A percentile compares a stretch with the other conserved stretches of the same genome.
Evolutionary conservation across 768 basidiomycete species (phyloP).

Genomic region (Lactarius sp.): DNA sequence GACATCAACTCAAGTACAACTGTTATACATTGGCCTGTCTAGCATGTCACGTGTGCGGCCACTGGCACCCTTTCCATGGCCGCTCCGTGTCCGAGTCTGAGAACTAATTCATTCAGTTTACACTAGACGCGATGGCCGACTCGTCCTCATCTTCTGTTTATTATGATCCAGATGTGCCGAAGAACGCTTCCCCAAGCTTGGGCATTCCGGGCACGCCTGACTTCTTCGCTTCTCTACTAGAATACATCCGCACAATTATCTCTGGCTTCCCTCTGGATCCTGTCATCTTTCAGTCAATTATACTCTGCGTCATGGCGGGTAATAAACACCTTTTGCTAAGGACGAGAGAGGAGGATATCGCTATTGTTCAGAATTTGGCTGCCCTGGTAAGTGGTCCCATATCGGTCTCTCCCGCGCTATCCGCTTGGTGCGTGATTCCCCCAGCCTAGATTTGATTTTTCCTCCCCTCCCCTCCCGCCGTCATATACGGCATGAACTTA

Average conservation of each 20-base stretch:
- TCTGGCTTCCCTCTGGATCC: slow-evolving; percentile 56
- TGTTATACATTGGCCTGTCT: slow-evolving; percentile 2
- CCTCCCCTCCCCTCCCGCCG: neutral
- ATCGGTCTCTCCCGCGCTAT: neutral
- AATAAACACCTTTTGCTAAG: slow-evolving; percentile 61
- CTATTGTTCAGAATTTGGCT: slow-evolving; percentile 52
- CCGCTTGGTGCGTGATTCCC: neutral
- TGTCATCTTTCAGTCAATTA: slow-evolving; percentile 58
- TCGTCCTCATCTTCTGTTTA: slow-evolving; percentile 5
- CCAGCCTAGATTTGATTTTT: neutral
- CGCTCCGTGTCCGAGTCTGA: too few species aligned
- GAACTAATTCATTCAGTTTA: neutral
- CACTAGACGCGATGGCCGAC: slow-evolving; percentile 5
- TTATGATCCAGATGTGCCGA: slow-evolving; percentile 7
- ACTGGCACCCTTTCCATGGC: neutral
- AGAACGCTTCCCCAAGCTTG: neutral
- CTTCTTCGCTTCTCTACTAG: slow-evolving; percentile 36
- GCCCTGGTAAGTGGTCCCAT: slow-evolving; percentile 45
- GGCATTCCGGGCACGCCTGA: slow-evolving; percentile 23
- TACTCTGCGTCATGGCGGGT: slow-evolving; percentile 59
- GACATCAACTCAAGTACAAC: neutral
- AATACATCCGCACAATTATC: slow-evolving; percentile 40
- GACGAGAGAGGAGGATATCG: slow-evolving; percentile 60
- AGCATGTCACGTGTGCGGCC: slow-evolving; percentile 16
- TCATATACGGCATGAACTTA: neutral